A percentile compares a stretch with the other conserved stretches of the same genome.
Conservation (phyloP, 2,329 filamentous ascomycete genomes). For the Fusarium devonianum region DNA sequence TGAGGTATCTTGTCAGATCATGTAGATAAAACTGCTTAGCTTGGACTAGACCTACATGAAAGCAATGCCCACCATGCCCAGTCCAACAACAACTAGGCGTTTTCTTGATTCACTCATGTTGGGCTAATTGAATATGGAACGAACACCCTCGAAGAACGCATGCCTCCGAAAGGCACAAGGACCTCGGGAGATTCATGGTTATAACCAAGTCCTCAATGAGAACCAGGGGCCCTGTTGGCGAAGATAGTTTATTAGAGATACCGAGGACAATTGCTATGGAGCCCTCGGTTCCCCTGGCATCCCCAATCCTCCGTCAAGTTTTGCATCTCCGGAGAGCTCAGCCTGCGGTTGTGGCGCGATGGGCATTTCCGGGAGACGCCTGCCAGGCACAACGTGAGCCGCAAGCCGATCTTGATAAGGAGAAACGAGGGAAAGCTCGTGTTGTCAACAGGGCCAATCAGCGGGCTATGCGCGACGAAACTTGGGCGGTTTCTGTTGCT, state of each 20-base stretch:
- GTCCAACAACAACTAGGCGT: constrained; percentile 80
- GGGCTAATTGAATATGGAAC: constrained; percentile 1
- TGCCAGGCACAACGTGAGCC: constrained; percentile 11
- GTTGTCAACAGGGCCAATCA: no score
- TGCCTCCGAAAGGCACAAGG: neutral
- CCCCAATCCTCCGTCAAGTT: constrained; percentile 31
- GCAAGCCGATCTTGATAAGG: constrained; percentile 36
- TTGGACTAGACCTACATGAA: constrained; percentile 73
- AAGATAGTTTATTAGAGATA: constrained; percentile 18
- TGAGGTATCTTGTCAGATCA: constrained; percentile 48
- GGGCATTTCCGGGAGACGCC: constrained; percentile 34
- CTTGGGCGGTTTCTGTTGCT: constrained; percentile 12
- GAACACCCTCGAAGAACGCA: neutral
- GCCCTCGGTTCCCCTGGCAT: constrained; percentile 11
- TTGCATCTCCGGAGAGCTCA: constrained; percentile 34
- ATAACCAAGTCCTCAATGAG: constrained; percentile 23
- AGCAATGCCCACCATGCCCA: constrained; percentile 91
- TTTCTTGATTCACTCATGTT: constrained; percentile 52
- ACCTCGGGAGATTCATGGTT: constrained; percentile 15
- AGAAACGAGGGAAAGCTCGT: constrained; percentile 6
- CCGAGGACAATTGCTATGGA: constrained; percentile 19
- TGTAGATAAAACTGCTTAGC: neutral
- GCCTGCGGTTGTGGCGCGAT: constrained; percentile 17
- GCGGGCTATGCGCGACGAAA: neutral
- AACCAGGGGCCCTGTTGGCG: constrained; percentile 12